Evolutionary conservation across 495 filamentous ascomycete genomes (phyloP).

Genomic region (Acidiella bohemica): DNA sequence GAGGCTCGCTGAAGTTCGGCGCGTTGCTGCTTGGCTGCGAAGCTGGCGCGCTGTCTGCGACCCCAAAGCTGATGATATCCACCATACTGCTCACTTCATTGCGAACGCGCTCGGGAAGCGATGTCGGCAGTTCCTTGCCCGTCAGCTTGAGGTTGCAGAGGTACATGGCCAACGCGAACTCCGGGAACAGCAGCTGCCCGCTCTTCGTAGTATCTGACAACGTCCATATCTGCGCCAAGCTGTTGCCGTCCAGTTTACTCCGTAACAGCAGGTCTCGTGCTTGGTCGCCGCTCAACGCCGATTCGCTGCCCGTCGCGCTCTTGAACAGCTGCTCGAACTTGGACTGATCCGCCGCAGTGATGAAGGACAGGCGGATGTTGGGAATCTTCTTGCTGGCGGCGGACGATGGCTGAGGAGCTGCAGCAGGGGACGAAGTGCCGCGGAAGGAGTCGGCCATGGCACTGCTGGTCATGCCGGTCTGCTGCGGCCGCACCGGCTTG

Average conservation of each 20-base stretch:
- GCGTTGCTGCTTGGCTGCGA: slow-evolving; percentile 46
- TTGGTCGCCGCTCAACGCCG: slow-evolving; percentile 82
- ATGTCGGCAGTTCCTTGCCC: slow-evolving; percentile 62
- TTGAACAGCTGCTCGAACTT: slow-evolving; percentile 98
- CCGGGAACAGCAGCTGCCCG: slow-evolving; percentile 90
- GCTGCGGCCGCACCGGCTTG: slow-evolving; percentile 29
- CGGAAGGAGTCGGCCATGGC: slow-evolving; percentile 82
- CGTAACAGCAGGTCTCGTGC: slow-evolving; percentile 76
- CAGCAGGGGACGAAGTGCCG: slow-evolving; percentile 34
- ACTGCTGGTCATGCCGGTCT: slow-evolving; percentile 50
- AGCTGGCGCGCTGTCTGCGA: slow-evolving; percentile 57
- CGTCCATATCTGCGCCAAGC: slow-evolving; percentile 80
- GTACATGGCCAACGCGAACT: slow-evolving; percentile 98
- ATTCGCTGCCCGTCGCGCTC: slow-evolving; percentile 75
- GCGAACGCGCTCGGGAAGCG: slow-evolving; percentile 68
- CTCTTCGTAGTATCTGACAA: slow-evolving; percentile 96
- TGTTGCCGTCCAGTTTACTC: slow-evolving; percentile 71
- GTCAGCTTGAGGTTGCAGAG: slow-evolving; percentile 88
- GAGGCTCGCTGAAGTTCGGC: slow-evolving; percentile 59
- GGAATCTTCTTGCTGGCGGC: slow-evolving; percentile 56
- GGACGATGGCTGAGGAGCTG: slow-evolving; percentile 37
- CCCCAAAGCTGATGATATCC: slow-evolving; percentile 93
- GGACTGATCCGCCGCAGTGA: slow-evolving; percentile 87
- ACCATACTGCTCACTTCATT: slow-evolving; percentile 99
- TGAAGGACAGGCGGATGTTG: slow-evolving; percentile 89